Evolutionary conservation across 2,329 filamentous ascomycete species (phyloP).

Genomic region (Escovopsis weberi): DNA sequence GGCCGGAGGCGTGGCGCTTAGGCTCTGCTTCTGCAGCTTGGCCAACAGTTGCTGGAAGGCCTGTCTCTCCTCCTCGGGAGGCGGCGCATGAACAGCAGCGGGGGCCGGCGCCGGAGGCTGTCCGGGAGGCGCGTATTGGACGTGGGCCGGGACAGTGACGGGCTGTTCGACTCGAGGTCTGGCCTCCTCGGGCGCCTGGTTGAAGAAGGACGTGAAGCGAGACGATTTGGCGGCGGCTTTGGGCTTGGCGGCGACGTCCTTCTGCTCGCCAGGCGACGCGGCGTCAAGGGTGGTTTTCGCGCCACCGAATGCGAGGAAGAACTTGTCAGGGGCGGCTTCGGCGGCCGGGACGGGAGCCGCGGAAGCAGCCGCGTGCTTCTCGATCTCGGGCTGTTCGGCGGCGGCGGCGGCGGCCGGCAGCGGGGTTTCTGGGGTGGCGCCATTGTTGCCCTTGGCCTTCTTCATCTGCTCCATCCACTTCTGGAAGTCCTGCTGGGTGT

Average conservation of each 20-base stretch:
- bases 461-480: conserved; percentile 92
- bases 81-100: conserved; percentile 17
- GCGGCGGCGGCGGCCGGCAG: conserved; percentile 20
- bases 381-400: conserved; percentile 27
- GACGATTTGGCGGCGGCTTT: conserved; percentile 47
- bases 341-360: conserved; percentile 42
- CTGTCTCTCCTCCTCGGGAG: conserved; percentile 59
- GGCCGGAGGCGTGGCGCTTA: conserved; percentile 30
- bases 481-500: conserved; percentile 84
- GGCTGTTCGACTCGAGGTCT: conserved; percentile 35
- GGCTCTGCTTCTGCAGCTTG: conserved; percentile 55
- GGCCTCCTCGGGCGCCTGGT: conserved; percentile 33
- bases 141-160: conserved; percentile 11
- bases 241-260: conserved; percentile 29
- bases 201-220: conserved; percentile 72
- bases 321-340: conserved; percentile 60
- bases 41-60: conserved; percentile 72
- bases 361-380: conserved; percentile 41
- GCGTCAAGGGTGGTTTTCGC: conserved; percentile 27
- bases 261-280: conserved; percentile 36
- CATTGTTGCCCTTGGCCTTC: conserved; percentile 35
- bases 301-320: conserved; percentile 47
- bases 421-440: conserved; percentile 11
- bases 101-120: neutral
- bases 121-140: conserved; percentile 7